Percentiles rank a stretch among this genome's conserved stretches.
Evolutionary conservation across 345 rosid species (phyloP).

Genomic region (Salix koriyanagi): DNA sequence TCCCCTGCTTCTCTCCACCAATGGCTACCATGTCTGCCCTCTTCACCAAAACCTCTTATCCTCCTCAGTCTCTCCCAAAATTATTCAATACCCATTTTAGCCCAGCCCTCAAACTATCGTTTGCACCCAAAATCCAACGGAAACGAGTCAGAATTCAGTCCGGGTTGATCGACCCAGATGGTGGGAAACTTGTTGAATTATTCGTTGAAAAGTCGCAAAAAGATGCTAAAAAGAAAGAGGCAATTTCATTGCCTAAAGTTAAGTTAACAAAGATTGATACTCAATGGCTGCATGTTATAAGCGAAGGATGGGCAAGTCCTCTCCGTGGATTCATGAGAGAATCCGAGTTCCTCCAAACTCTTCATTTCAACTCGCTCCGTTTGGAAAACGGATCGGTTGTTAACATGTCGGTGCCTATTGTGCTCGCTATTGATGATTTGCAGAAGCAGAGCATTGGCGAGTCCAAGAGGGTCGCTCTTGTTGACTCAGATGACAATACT

Average conservation of each 20-base stretch:
- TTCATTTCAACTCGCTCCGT: constrained; percentile 97
- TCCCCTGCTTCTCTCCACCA: constrained; percentile 6
- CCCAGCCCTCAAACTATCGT: constrained; percentile 31
- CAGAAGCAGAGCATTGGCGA: constrained; percentile 68
- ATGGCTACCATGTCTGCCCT: constrained; percentile 69
- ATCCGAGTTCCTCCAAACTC: constrained; percentile 99
- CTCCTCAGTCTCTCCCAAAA: constrained; percentile 41
- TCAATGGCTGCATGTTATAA: constrained; percentile 94
- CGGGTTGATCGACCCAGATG: constrained; percentile 80
- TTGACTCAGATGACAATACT: constrained; percentile 54
- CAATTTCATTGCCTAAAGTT: constrained; percentile 53
- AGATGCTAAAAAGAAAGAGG: constrained; percentile 56
- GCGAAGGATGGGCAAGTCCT: constrained; percentile 99
- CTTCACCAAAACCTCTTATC: constrained; percentile 32
- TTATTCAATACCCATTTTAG: constrained; percentile 35
- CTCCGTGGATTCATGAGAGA: constrained; percentile 94
- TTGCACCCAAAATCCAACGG: constrained; percentile 16
- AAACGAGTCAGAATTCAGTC: constrained; percentile 30
- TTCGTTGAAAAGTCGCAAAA: constrained; percentile 50
- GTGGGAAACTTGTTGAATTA: constrained; percentile 75
- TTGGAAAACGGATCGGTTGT: constrained; percentile 82
- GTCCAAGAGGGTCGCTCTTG: constrained; percentile 64
- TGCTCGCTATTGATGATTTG: constrained; percentile 71
- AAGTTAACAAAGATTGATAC: constrained; percentile 66
- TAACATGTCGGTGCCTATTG: constrained; percentile 97